Percentiles rank a stretch among this genome's conserved stretches.
phyloP scores from a whole-genome alignment of 1,284 basidiomycete genomes.

The Rhodotorula sp. region DNA sequence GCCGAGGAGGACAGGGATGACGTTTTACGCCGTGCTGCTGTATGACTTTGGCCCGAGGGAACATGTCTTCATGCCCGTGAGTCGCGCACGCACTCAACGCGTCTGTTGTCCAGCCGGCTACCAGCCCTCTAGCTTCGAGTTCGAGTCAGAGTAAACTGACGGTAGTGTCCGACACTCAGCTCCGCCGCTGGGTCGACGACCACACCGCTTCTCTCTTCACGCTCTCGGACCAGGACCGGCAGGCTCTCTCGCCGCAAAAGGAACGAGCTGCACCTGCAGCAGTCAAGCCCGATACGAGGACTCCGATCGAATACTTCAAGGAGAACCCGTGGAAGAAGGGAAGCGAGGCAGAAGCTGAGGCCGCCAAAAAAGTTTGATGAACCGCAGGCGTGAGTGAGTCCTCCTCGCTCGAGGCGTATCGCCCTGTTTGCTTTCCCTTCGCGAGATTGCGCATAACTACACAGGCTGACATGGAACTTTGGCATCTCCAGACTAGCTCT shows the following conservation, averaged over 20 bases:
- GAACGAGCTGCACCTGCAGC: background rate
- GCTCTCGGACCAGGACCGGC: constrained; percentile 35
- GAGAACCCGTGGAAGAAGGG: constrained; percentile 29
- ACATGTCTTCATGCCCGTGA: constrained; percentile 44
- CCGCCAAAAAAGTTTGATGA: background rate
- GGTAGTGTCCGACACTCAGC: constrained; percentile 5
- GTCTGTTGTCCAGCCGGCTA: background rate
- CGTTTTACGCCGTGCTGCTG: constrained; percentile 39
- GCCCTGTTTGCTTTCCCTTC: too few species aligned
- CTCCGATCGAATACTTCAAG: constrained; percentile 38
- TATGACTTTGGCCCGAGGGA: constrained; percentile 42
- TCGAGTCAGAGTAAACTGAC: background rate
- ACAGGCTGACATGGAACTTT: too few species aligned
- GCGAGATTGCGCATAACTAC: too few species aligned
- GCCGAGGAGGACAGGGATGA: constrained; percentile 11
- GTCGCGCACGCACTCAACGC: background rate
- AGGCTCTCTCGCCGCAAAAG: constrained; percentile 15
- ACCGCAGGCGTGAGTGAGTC: background rate
- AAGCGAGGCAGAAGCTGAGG: background rate
- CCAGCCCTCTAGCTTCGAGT: background rate
- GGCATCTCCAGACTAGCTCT: too few species aligned
- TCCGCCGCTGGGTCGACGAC: constrained; percentile 39
- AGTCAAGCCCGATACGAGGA: constrained; percentile 20
- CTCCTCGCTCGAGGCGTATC: background rate
- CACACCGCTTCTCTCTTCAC: constrained; percentile 41